Percentiles rank a stretch among this genome's conserved stretches.
Evolutionary conservation across 306 rosid genomes (phyloP).

Genomic region (Castanea sativa): DNA sequence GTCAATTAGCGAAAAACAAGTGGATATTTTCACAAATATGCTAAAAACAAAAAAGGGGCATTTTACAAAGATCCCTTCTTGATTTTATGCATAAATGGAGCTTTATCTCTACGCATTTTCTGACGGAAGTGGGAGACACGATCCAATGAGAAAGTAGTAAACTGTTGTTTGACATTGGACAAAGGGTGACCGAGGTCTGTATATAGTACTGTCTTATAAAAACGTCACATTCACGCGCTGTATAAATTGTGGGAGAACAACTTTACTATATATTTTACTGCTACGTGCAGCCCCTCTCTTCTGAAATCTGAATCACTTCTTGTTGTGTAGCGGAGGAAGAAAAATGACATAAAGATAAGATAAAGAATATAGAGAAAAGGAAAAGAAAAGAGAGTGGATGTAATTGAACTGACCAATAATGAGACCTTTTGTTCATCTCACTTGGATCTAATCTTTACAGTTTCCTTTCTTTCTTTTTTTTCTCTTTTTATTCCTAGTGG

Average conservation of each 20-base stretch:
- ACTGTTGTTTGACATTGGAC: not conserved
- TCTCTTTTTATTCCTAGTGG: too few species aligned
- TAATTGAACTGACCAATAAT: not conserved
- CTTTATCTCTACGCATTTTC: not conserved
- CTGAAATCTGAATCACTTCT: too few species aligned
- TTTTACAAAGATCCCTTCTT: not conserved
- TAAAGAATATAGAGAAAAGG: not conserved
- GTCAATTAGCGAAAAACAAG: not conserved
- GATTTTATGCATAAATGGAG: not conserved
- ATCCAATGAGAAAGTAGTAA: conserved; percentile 14
- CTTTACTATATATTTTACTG: not conserved
- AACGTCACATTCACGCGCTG: conserved; percentile 17
- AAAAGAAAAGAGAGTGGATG: not conserved
- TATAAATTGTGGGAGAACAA: not conserved
- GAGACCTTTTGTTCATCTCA: not conserved
- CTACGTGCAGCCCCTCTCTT: too few species aligned
- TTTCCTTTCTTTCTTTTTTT: not conserved
- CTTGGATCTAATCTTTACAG: not conserved
- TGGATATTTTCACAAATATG: not conserved
- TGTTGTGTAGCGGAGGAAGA: not conserved
- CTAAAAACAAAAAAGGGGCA: not conserved
- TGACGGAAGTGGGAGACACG: conserved; percentile 4
- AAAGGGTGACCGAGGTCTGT: not conserved
- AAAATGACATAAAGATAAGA: not conserved
- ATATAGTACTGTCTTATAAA: not conserved